Evolutionary conservation across 1,139 yeast species (phyloP).

Genomic region (Geotrichum histeridarum): DNA sequence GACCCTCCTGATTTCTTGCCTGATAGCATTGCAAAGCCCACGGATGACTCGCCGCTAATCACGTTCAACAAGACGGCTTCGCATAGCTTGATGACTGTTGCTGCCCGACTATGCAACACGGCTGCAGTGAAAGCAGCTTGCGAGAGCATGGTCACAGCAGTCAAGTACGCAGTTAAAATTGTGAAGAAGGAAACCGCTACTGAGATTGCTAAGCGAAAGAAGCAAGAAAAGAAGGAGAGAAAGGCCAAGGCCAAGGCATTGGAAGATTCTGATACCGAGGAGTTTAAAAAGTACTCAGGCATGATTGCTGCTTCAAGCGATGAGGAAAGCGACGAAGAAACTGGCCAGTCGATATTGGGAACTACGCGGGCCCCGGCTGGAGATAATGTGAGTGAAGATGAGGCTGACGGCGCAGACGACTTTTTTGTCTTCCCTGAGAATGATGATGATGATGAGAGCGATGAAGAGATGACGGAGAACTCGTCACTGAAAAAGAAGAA

Average conservation of each 20-base stretch:
- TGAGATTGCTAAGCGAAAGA: conserved; percentile 42
- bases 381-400: conserved; percentile 28
- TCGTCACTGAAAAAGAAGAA: conserved; percentile 38
- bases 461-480: conserved; percentile 2
- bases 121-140: conserved; percentile 47
- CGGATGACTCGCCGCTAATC: conserved; percentile 7
- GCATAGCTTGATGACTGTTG: conserved; percentile 29
- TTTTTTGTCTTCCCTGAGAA: conserved; percentile 20
- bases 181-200: conserved; percentile 22
- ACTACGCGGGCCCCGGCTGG: conserved; percentile 16
- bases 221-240: conserved; percentile 35
- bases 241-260: conserved; percentile 32
- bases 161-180: conserved; percentile 57
- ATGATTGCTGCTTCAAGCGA: conserved; percentile 17
- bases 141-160: conserved; percentile 51
- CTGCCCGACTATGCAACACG: conserved; percentile 58
- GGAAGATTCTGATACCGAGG: conserved; percentile 8
- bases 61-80: conserved; percentile 10
- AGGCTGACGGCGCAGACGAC: conserved; percentile 18
- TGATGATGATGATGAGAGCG: conserved; percentile 16
- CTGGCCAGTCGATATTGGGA: conserved; percentile 34
- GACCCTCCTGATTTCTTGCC: conserved; percentile 24
- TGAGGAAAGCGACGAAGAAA: conserved; percentile 22
- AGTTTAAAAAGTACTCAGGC: conserved; percentile 22
- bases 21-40: conserved; percentile 12